phyloP scores from a whole-genome alignment of 2,329 filamentous ascomycete species.

The Chalaropsis thielavioides region DNA sequence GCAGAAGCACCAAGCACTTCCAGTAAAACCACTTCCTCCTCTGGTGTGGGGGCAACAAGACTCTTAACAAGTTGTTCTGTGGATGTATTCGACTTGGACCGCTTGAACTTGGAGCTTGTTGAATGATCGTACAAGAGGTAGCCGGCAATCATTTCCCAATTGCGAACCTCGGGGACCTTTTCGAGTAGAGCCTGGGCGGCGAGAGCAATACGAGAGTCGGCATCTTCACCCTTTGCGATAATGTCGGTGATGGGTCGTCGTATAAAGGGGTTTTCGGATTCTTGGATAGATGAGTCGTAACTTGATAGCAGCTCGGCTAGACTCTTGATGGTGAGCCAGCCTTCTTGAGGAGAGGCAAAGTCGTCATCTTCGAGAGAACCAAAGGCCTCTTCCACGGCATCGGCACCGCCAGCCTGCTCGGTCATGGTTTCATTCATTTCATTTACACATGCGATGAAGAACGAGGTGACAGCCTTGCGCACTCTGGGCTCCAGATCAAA shows the following conservation, averaged over 20 bases:
- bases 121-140: conserved; percentile 92
- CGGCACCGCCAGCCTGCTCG: conserved; percentile 71
- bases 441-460: conserved; percentile 77
- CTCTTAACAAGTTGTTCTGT: conserved; percentile 51
- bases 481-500: conserved; percentile 77
- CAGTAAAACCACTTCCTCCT: conserved; percentile 72
- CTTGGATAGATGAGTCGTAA: conserved; percentile 43
- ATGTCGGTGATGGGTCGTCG: conserved; percentile 32
- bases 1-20: conserved; percentile 77
- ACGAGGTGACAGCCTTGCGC: conserved; percentile 74
- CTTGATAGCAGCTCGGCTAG: conserved; percentile 68
- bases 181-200: conserved; percentile 78
- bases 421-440: conserved; percentile 67
- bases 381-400: conserved; percentile 60
- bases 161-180: conserved; percentile 61
- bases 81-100: conserved; percentile 32
- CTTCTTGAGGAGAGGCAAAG: conserved; percentile 57
- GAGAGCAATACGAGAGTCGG: conserved; percentile 71
- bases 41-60: conserved; percentile 55
- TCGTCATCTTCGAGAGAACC: conserved; percentile 59
- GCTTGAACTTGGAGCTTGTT: conserved; percentile 35
- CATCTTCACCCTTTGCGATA: conserved; percentile 46
- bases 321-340: conserved; percentile 88
- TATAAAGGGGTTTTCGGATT: conserved; percentile 11
- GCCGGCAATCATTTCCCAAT: conserved; percentile 79